phyloP scores from a whole-genome alignment of 1,284 basidiomycete genomes.

The Cystobasidium slooffiae region DNA sequence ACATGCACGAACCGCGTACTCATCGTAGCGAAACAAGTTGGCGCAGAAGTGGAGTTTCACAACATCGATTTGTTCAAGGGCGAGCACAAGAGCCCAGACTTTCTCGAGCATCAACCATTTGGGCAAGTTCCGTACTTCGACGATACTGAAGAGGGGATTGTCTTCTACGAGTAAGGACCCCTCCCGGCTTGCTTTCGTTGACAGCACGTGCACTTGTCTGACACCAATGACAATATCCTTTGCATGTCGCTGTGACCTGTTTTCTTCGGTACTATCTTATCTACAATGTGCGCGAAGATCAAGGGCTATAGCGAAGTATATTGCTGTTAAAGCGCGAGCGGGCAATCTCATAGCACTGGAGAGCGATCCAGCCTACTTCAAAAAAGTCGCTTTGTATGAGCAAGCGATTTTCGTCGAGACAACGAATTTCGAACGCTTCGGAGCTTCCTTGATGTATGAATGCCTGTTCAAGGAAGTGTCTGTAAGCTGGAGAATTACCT shows the following conservation, averaged over 20 bases:
- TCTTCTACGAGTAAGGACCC: background rate
- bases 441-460: slow-evolving; percentile 59
- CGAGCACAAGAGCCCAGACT: slow-evolving; percentile 50
- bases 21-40: slow-evolving; percentile 62
- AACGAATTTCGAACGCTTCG: slow-evolving; percentile 63
- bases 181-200: background rate
- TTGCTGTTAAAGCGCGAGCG: slow-evolving; percentile 59
- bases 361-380: slow-evolving; percentile 54
- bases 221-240: background rate
- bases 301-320: slow-evolving; percentile 64
- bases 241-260: too few relatives aligned
- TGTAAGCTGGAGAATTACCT: slow-evolving; percentile 59
- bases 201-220: background rate
- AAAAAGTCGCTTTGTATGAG: slow-evolving; percentile 62
- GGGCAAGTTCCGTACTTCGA: slow-evolving; percentile 15
- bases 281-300: slow-evolving; percentile 56
- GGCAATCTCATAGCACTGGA: slow-evolving; percentile 55
- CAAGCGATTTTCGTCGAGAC: slow-evolving; percentile 65
- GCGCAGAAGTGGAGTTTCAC: slow-evolving; percentile 63
- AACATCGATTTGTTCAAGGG: slow-evolving; percentile 59
- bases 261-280: too few relatives aligned
- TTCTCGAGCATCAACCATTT: slow-evolving; percentile 56
- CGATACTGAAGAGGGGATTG: background rate
- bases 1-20: slow-evolving; percentile 63
- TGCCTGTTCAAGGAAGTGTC: slow-evolving; percentile 61